These are phyloP conservation scores for Fusarium sp. DNA, from an alignment of 2,329 filamentous ascomycete species.

Conservation along the genomic window DNA sequence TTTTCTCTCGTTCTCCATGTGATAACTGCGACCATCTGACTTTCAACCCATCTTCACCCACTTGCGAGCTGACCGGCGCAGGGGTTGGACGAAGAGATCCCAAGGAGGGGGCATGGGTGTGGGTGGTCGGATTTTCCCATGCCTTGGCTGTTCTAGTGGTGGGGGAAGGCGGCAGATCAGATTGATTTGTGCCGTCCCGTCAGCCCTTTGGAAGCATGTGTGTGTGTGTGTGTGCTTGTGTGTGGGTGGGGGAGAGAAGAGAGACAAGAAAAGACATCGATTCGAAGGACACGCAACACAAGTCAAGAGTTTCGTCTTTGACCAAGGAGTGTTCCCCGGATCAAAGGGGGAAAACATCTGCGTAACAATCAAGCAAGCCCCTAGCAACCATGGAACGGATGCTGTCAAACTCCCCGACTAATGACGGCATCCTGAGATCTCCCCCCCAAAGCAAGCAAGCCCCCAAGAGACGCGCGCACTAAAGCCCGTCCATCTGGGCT, in stretches of 20 bases:
- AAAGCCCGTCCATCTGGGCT: conserved; percentile 5
- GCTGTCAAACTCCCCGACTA: conserved; percentile 35
- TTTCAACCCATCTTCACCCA: conserved; percentile 27
- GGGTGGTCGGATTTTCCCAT: conserved; percentile 2
- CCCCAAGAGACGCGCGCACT: conserved; percentile 18
- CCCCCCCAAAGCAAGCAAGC: neutral
- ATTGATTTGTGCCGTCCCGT: conserved; percentile 26
- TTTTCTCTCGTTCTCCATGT: conserved; percentile 30
- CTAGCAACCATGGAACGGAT: neutral
- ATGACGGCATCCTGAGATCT: conserved; percentile 39
- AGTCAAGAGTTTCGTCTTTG: neutral
- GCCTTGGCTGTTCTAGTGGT: conserved; percentile 9
- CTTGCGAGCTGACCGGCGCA: conserved; percentile 18
- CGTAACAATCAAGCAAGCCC: neutral
- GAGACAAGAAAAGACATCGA: neutral
- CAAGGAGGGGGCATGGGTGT: conserved; percentile 1
- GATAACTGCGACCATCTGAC: conserved; percentile 32
- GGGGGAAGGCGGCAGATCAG: conserved; percentile 33
- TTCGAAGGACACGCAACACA: neutral
- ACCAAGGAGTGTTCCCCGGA: neutral
- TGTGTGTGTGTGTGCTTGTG: neutral
- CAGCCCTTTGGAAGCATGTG: conserved; percentile 6
- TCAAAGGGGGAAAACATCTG: neutral
- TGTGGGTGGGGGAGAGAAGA: neutral
- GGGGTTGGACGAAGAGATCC: conserved; percentile 13